Evolutionary conservation across 345 rosid species (phyloP), one percentile per base, ranked within the genome.

Genomic region (Sonneratia alba): DNA sequence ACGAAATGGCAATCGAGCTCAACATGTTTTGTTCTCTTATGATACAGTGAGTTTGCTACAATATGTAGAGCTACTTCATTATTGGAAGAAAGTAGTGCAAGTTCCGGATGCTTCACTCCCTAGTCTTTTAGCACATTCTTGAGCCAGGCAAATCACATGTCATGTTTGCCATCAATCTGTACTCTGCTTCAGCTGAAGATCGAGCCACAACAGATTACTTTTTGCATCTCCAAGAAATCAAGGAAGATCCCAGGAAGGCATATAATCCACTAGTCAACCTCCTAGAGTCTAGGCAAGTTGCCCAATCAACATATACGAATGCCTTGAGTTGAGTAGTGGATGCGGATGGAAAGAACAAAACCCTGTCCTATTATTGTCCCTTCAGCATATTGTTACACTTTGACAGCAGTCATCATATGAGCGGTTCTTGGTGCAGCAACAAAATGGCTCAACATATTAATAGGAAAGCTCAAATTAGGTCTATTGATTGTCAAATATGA

Each of bases 291-390:
- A 19, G 19, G 34, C 70, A 72, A 15, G 42, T 42, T 0, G 43
- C 75, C 63, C 6, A 72, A 38, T 72, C 75, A 0, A 38, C 55
- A 64, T 72, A 62, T 7, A 45, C 38, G 65, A 22, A 65, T 1
- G 47, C 75, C 1, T 4, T 15, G 7, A 72, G 22, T 2, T 14
- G 9, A 6, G 38, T 12, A 0, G 49, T 19, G 67, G 42, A 53
- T 0, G 38, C 10, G 40, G 68, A 38, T 9, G 67, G 68, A 12
- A 61, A 21, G 22, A 71, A 43, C 2, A 43, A 43, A 7, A 38
- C 68, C 74, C 13, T 37, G 11, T 21, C 55, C 0, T 27, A 27
- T 3, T 6, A 21, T 5, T 2, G 24, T 0, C 8, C 36, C 43
- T 9, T 71, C 61, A 11, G 61, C 3, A 42, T 62, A 71, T 0